Conservation (phyloP, 345 rosid genomes). For the Balakata baccata region DNA sequence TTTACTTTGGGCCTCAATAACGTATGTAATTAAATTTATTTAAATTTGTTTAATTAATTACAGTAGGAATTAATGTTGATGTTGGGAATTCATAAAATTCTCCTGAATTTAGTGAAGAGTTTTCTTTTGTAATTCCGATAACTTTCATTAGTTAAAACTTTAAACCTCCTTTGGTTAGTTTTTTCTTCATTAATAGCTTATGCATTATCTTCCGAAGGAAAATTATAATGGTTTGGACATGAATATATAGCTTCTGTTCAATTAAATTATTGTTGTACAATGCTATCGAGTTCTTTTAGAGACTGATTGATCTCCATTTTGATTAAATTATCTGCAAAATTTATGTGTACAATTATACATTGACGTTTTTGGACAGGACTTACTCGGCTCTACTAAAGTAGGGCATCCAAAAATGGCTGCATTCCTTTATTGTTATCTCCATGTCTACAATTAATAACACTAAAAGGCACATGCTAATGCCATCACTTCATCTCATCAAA, state of each 20-base stretch:
- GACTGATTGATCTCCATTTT: too few species aligned
- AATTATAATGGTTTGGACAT: too few species aligned
- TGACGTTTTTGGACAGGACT: conserved; percentile 37
- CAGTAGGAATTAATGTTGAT: conserved; percentile 20
- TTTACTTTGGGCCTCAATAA: conserved; percentile 41
- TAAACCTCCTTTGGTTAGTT: background rate
- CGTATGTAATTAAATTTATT: conserved; percentile 15
- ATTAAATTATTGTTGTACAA: too few species aligned
- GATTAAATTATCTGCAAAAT: too few species aligned
- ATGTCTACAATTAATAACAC: conserved; percentile 30
- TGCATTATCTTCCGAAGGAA: too few species aligned
- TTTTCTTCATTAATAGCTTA: background rate
- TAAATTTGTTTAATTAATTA: conserved; percentile 14
- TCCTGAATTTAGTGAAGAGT: background rate
- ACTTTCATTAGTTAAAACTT: background rate
- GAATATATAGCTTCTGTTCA: too few species aligned
- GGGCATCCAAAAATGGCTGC: conserved; percentile 38
- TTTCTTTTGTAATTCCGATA: conserved; percentile 11
- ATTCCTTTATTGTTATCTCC: conserved; percentile 37
- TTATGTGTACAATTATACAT: too few species aligned
- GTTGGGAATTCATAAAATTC: conserved; percentile 12
- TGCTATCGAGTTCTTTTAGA: too few species aligned
- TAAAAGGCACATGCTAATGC: conserved; percentile 16
- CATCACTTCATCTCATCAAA: conserved; percentile 18
- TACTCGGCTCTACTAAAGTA: conserved; percentile 31